phyloP scores from a whole-genome alignment of 192 early-diverging fungal species.

The Lobulomyces angularis region DNA sequence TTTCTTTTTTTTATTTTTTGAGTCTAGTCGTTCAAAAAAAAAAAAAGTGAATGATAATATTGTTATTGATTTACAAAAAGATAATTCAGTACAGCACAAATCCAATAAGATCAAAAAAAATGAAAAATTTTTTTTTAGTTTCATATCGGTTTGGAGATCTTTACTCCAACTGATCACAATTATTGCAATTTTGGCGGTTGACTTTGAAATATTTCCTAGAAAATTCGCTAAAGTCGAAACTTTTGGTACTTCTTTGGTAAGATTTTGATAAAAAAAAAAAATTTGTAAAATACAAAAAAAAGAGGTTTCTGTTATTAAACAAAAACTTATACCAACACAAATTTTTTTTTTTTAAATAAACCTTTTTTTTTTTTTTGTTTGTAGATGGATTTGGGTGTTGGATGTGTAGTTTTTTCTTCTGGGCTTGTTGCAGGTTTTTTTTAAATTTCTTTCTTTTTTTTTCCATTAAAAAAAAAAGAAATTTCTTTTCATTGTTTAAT shows the following conservation, averaged over 20 bases:
- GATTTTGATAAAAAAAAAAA: too few relatives aligned
- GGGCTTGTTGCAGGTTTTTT: conserved; percentile 75
- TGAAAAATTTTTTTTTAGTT: too few relatives aligned
- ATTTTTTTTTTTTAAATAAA: neutral
- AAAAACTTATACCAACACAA: neutral
- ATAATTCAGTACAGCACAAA: too few relatives aligned
- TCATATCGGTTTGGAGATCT: too few relatives aligned
- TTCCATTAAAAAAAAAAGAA: conserved; percentile 12
- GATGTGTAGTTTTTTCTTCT: conserved; percentile 83
- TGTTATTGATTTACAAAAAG: too few relatives aligned
- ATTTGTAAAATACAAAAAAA: too few relatives aligned
- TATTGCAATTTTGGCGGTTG: conserved; percentile 81
- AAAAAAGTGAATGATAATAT: too few relatives aligned
- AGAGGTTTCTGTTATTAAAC: neutral
- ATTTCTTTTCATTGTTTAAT: neutral
- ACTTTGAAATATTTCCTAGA: conserved; percentile 83
- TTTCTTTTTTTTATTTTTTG: too few relatives aligned
- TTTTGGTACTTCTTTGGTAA: conserved; percentile 75
- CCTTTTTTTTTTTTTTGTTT: neutral
- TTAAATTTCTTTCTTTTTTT: too few relatives aligned
- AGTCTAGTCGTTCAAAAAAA: too few relatives aligned
- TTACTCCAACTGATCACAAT: conserved; percentile 33
- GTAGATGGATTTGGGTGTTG: conserved; percentile 91
- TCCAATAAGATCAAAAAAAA: too few relatives aligned
- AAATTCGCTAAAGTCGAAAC: conserved; percentile 83